phyloP scores from a whole-genome alignment of 83 land plant species.

The Picea abies region DNA sequence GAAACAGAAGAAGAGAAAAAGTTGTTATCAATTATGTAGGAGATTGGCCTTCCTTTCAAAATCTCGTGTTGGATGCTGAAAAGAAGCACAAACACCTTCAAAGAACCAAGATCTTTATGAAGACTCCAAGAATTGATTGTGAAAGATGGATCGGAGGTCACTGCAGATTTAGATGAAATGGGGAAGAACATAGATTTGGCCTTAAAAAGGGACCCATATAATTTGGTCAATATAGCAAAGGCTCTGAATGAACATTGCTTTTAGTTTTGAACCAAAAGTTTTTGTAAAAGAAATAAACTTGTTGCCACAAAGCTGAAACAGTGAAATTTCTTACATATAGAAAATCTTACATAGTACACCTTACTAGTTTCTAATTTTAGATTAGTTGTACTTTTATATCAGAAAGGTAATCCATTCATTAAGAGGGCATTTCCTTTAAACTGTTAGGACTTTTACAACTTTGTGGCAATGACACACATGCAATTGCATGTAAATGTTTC shows the following conservation, averaged over 20 bases:
- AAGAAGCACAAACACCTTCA: neutral
- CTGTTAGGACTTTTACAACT: too few species aligned
- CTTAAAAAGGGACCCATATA: neutral
- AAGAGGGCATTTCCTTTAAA: neutral
- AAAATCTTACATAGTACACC: neutral
- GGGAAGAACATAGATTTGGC: neutral
- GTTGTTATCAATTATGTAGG: neutral
- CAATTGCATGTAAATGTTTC: too few species aligned
- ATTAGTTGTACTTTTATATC: neutral
- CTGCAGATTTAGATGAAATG: conserved; percentile 13
- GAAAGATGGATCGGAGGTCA: too few species aligned
- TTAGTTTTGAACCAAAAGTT: neutral
- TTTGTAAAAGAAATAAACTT: neutral
- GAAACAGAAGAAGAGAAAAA: neutral
- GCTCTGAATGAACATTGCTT: neutral
- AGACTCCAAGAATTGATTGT: too few species aligned
- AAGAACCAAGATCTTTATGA: neutral
- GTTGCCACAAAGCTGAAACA: neutral
- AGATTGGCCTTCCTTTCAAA: neutral
- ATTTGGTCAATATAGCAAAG: neutral
- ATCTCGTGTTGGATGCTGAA: neutral
- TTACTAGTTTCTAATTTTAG: neutral
- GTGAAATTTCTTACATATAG: neutral
- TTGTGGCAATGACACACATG: too few species aligned
- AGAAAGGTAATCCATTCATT: neutral